Conservation (phyloP, 331 rosid genomes). For the Arachis monticola region DNA sequence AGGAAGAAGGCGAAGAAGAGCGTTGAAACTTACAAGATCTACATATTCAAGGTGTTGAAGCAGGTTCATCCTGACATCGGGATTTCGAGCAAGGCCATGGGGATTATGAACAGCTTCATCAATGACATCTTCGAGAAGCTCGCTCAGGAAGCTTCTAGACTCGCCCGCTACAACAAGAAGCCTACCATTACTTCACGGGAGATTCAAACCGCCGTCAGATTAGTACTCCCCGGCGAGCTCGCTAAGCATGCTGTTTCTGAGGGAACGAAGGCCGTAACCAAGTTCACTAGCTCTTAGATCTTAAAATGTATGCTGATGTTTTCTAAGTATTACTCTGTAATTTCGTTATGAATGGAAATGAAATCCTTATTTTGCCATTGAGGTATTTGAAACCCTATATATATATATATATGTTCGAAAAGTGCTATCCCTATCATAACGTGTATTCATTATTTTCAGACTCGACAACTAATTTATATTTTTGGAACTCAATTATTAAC, state of each 20-base stretch:
- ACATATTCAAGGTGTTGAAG: constrained; percentile 63
- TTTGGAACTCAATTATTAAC: too few species aligned
- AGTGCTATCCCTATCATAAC: too few species aligned
- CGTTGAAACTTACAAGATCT: constrained; percentile 64
- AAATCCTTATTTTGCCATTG: background rate
- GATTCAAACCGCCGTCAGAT: constrained; percentile 60
- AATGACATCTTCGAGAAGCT: constrained; percentile 57
- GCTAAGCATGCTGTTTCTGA: constrained; percentile 70
- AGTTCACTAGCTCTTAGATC: constrained; percentile 55
- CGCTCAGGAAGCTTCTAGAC: constrained; percentile 54
- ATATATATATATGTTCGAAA: too few species aligned
- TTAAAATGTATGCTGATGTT: background rate
- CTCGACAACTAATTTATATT: too few species aligned
- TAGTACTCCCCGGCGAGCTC: constrained; percentile 61
- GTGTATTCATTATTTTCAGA: too few species aligned
- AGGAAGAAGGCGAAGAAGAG: constrained; percentile 57
- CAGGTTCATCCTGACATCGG: constrained; percentile 66
- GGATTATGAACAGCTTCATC: constrained; percentile 67
- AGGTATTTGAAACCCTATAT: background rate
- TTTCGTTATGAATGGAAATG: background rate
- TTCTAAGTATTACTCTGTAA: background rate
- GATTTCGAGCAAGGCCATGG: constrained; percentile 65
- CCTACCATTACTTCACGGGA: constrained; percentile 55
- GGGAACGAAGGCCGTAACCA: constrained; percentile 60
- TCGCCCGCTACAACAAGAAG: constrained; percentile 53